Percentiles rank a stretch among this genome's conserved stretches.
These are phyloP conservation scores for Brachypodium distachyon DNA, from an alignment of 202 grass and related monocot species.

Conservation along the genomic window DNA sequence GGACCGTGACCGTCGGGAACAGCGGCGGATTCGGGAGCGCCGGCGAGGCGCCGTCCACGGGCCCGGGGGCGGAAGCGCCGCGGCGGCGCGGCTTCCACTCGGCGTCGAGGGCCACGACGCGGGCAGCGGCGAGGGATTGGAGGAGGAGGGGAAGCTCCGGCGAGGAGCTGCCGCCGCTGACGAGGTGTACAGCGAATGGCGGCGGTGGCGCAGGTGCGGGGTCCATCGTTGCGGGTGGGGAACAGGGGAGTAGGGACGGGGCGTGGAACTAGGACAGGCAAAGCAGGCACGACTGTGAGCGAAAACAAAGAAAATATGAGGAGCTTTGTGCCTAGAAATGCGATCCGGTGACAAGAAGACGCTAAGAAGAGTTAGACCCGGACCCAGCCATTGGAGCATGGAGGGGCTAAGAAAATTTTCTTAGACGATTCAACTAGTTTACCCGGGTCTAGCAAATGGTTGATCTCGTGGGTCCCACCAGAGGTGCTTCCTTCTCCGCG, in stretches of 20 bases:
- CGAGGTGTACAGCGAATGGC: slow-evolving; percentile 42
- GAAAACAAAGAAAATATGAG: too few species aligned
- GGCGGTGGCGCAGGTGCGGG: not conserved
- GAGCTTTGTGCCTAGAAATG: too few species aligned
- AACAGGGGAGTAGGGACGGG: not conserved
- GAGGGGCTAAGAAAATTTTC: too few species aligned
- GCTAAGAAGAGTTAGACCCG: too few species aligned
- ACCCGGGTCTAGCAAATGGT: too few species aligned
- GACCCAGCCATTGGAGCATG: too few species aligned
- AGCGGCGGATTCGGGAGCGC: not conserved
- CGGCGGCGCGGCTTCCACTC: slow-evolving; percentile 89
- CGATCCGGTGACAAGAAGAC: too few species aligned
- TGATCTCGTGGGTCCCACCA: too few species aligned
- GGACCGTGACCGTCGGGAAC: slow-evolving; percentile 61
- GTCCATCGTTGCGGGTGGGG: slow-evolving; percentile 32
- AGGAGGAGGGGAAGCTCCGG: slow-evolving; percentile 37
- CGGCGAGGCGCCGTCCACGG: not conserved
- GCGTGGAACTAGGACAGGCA: too few species aligned
- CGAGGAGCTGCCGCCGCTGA: slow-evolving; percentile 36
- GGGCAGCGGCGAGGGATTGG: slow-evolving; percentile 30
- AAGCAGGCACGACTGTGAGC: too few species aligned
- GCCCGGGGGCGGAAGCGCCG: not conserved
- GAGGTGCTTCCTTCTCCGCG: too few species aligned
- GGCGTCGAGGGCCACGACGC: slow-evolving; percentile 68
- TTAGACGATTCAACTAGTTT: too few species aligned